Conservation (phyloP, 2,329 filamentous ascomycete species). For the Fusarium papillatum region DNA sequence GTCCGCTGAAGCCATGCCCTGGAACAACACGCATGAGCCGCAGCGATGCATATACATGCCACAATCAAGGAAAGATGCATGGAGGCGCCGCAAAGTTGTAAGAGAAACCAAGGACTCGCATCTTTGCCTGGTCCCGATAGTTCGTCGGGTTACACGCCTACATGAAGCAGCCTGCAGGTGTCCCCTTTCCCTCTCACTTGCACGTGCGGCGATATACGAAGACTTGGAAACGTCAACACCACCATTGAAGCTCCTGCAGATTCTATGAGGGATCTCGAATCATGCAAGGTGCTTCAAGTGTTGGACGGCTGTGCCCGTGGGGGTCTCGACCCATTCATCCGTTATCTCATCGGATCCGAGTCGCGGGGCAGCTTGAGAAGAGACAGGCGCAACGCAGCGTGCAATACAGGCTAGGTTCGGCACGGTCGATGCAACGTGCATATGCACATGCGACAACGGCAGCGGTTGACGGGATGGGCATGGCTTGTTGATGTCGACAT, state of each 20-base stretch:
- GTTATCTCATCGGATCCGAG: slow-evolving; percentile 12
- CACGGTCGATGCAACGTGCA: slow-evolving; percentile 15
- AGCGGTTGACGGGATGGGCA: slow-evolving; percentile 6
- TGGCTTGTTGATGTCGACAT: slow-evolving; percentile 7
- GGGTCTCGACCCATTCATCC: slow-evolving; percentile 4
- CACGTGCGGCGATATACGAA: slow-evolving; percentile 6
- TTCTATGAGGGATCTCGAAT: neutral
- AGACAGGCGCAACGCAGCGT: neutral
- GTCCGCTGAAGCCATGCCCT: slow-evolving; percentile 6
- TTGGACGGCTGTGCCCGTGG: slow-evolving; percentile 15
- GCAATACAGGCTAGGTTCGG: slow-evolving; percentile 28
- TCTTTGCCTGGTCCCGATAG: neutral
- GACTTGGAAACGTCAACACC: neutral
- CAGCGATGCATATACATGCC: slow-evolving; percentile 13
- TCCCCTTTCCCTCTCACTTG: slow-evolving; percentile 12
- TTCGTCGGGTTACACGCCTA: slow-evolving; percentile 7
- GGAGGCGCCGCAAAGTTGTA: slow-evolving; percentile 1
- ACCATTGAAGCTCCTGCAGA: neutral
- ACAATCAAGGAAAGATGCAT: neutral
- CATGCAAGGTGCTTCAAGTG: slow-evolving; percentile 10
- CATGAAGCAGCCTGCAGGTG: neutral
- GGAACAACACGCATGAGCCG: slow-evolving; percentile 10
- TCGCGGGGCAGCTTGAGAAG: slow-evolving; percentile 1
- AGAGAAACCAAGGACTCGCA: neutral
- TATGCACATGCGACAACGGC: slow-evolving; percentile 17